Evolutionary conservation across 495 filamentous ascomycete species (phyloP).

Genomic region (Daldinia loculata): DNA sequence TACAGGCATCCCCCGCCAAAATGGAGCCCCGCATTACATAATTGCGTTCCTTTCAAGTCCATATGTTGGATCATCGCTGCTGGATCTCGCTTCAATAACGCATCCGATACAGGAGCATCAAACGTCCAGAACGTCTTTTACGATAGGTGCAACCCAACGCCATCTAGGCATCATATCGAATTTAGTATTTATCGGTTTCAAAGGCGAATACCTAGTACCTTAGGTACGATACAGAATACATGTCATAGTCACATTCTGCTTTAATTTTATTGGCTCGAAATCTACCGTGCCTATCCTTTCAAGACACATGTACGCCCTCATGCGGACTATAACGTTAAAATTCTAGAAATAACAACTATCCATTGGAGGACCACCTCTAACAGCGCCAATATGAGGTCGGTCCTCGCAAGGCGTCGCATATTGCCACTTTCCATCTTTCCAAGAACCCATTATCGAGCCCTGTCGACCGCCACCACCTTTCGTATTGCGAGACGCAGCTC

Average conservation of each 20-base stretch:
- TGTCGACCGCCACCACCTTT: conserved; percentile 47
- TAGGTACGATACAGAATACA: neutral
- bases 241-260: neutral
- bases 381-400: conserved; percentile 45
- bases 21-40: conserved; percentile 25
- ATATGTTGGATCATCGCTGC: conserved; percentile 22
- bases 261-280: neutral
- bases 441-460: conserved; percentile 38
- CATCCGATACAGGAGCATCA: conserved; percentile 34
- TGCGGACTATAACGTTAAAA: conserved; percentile 19
- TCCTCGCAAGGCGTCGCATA: conserved; percentile 47
- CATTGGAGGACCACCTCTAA: conserved; percentile 16
- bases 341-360: conserved; percentile 8
- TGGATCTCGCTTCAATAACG: conserved; percentile 26
- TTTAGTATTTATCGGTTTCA: neutral
- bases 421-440: conserved; percentile 21
- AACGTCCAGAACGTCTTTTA: conserved; percentile 1
- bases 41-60: conserved; percentile 12
- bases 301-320: conserved; percentile 8
- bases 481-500: conserved; percentile 45
- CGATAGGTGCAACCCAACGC: neutral
- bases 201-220: neutral
- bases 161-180: neutral
- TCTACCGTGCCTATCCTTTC: conserved; percentile 1
- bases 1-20: conserved; percentile 7